A percentile compares a stretch with the other conserved stretches of the same genome.
Conservation (phyloP, 1,139 yeast species). For the Pichia norvegensis region DNA sequence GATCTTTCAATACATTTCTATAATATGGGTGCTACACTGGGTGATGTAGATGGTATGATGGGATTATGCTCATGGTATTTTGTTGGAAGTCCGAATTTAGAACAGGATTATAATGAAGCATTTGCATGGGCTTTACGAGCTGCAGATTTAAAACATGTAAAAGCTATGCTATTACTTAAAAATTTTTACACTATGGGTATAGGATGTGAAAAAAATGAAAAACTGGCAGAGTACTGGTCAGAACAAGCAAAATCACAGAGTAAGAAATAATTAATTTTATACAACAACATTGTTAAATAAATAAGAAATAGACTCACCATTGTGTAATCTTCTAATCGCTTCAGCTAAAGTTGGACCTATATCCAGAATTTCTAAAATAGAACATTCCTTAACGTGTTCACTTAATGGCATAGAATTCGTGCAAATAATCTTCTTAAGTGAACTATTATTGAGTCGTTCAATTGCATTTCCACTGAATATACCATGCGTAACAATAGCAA, state of each 20-base stretch:
- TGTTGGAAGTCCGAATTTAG: conserved; percentile 77
- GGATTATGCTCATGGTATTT: conserved; percentile 96
- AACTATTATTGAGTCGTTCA: conserved; percentile 47
- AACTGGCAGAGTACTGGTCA: conserved; percentile 68
- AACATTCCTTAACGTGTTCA: conserved; percentile 40
- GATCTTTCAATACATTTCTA: conserved; percentile 86
- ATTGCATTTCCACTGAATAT: conserved; percentile 68
- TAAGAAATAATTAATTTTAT: conserved; percentile 1
- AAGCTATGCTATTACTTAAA: conserved; percentile 84
- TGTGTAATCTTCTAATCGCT: conserved; percentile 72
- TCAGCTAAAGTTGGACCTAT: conserved; percentile 70
- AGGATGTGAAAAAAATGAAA: conserved; percentile 60
- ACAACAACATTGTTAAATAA: conserved; percentile 45
- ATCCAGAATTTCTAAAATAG: conserved; percentile 60
- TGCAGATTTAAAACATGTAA: conserved; percentile 54
- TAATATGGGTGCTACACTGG: conserved; percentile 82
- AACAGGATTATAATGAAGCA: conserved; percentile 76
- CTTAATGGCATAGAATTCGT: conserved; percentile 71
- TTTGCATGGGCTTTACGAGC: conserved; percentile 92
- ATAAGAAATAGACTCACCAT: conserved; percentile 77
- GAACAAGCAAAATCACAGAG: conserved; percentile 19
- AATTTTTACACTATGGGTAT: conserved; percentile 82
- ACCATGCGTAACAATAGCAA: conserved; percentile 76
- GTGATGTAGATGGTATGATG: conserved; percentile 84
- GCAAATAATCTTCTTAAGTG: conserved; percentile 54